Evolutionary conservation across 2,329 filamentous ascomycete genomes (phyloP).

Genomic region (Aspergillus ibericus): DNA sequence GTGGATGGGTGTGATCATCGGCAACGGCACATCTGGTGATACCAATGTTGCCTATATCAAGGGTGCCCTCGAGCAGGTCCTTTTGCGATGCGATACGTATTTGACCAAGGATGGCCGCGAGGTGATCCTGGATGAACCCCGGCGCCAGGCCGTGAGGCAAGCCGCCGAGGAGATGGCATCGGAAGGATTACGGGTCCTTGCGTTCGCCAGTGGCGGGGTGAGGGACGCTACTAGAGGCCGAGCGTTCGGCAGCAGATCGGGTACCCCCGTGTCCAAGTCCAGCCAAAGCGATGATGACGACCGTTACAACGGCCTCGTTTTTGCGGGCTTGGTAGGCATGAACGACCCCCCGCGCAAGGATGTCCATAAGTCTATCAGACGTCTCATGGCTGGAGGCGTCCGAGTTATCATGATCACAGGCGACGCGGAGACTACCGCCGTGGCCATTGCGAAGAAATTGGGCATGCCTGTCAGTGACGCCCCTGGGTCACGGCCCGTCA

Average conservation of each 20-base stretch:
- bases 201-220: slow-evolving; percentile 83
- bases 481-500: slow-evolving; percentile 61
- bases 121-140: slow-evolving; percentile 74
- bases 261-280: slow-evolving; percentile 38
- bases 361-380: slow-evolving; percentile 83
- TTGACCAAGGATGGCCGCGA: slow-evolving; percentile 83
- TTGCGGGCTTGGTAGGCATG: slow-evolving; percentile 94
- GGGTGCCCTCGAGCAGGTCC: slow-evolving; percentile 82
- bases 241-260: slow-evolving; percentile 56
- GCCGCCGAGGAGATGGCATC: slow-evolving; percentile 85
- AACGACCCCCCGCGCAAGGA: slow-evolving; percentile 91
- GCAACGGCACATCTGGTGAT: slow-evolving; percentile 52
- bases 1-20: slow-evolving; percentile 97
- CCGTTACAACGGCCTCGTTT: slow-evolving; percentile 77
- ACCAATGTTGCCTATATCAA: slow-evolving; percentile 92
- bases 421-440: slow-evolving; percentile 89
- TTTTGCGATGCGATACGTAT: slow-evolving; percentile 87
- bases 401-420: slow-evolving; percentile 99
- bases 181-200: slow-evolving; percentile 85
- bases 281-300: slow-evolving; percentile 61
- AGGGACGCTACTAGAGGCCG: slow-evolving; percentile 48
- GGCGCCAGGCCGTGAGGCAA: slow-evolving; percentile 70
- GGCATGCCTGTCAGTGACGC: slow-evolving; percentile 77
- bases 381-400: slow-evolving; percentile 89
- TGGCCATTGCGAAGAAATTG: slow-evolving; percentile 92